Conservation (phyloP, 176 grass and related monocot genomes). For the Phoenix roebelenii region DNA sequence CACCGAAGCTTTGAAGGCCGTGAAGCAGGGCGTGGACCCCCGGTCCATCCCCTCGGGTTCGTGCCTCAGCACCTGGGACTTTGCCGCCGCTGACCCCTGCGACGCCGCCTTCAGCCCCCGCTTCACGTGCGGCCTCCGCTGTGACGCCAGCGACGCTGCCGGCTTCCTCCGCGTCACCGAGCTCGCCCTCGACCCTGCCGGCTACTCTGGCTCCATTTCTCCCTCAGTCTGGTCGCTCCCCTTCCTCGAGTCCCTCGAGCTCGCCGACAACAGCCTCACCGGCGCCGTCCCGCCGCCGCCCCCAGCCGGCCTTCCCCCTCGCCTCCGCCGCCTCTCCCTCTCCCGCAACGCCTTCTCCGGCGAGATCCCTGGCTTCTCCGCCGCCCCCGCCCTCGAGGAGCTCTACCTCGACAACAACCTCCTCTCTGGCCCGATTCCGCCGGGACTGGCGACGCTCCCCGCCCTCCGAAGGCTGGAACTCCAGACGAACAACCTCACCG, state of each 20-base stretch:
- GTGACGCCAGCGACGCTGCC: slow-evolving; percentile 4
- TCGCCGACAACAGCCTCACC: slow-evolving; percentile 41
- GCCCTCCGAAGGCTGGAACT: slow-evolving; percentile 27
- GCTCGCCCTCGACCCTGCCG: slow-evolving; percentile 40
- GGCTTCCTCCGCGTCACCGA: slow-evolving; percentile 23
- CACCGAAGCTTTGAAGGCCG: slow-evolving; percentile 20
- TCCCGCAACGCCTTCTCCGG: slow-evolving; percentile 44
- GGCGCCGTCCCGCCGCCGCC: slow-evolving; percentile 19
- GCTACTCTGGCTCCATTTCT: slow-evolving; percentile 32
- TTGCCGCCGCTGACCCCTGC: slow-evolving; percentile 21
- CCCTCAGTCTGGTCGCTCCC: slow-evolving; percentile 12
- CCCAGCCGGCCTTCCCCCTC: slow-evolving; percentile 4
- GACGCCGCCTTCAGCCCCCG: slow-evolving; percentile 28
- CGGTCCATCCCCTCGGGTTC: slow-evolving; percentile 22
- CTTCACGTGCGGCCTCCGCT: slow-evolving; percentile 40
- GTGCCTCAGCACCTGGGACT: slow-evolving; percentile 9
- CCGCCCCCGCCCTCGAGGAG: slow-evolving; percentile 24
- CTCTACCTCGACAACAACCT: slow-evolving; percentile 42
- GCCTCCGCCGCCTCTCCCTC: slow-evolving; percentile 27
- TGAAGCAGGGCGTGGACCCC: slow-evolving; percentile 20
- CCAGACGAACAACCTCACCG: slow-evolving; percentile 29
- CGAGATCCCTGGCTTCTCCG: slow-evolving; percentile 25
- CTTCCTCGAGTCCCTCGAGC: slow-evolving; percentile 22
- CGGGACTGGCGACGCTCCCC: slow-evolving; percentile 13
- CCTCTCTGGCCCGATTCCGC: slow-evolving; percentile 27